Percentiles rank a stretch among this genome's conserved stretches.
phyloP scores from a whole-genome alignment of 75 land plant species.

The Cupressus sempervirens region DNA sequence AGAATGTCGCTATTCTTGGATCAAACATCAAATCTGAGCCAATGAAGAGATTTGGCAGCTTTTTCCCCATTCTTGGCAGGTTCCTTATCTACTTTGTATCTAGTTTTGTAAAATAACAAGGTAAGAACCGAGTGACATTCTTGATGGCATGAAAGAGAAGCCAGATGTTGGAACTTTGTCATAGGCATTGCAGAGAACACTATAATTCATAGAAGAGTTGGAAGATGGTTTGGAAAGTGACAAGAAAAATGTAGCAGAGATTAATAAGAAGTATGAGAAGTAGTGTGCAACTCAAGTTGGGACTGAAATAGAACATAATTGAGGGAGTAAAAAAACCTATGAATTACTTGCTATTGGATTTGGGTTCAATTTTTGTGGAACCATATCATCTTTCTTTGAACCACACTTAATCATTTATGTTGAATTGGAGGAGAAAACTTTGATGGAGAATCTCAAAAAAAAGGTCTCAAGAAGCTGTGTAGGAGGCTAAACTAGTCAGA shows the following conservation, averaged over 20 bases:
- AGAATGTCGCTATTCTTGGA: conserved; percentile 98
- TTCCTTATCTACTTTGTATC: conserved; percentile 78
- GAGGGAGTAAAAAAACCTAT: conserved; percentile 37
- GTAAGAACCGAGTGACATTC: conserved; percentile 85
- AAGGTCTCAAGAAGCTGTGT: too few relatives aligned
- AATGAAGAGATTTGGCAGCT: conserved; percentile 98
- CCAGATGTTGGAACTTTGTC: conserved; percentile 88
- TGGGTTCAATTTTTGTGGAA: conserved; percentile 93
- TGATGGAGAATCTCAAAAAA: conserved; percentile 92
- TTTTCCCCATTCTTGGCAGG: conserved; percentile 90
- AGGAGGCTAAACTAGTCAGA: too few relatives aligned
- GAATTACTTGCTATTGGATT: conserved; percentile 51
- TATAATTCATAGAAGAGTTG: conserved; percentile 78
- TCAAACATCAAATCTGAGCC: conserved; percentile 84
- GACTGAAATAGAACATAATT: conserved; percentile 30
- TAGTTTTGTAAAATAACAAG: conserved; percentile 98
- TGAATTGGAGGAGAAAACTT: conserved; percentile 91
- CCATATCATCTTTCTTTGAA: conserved; percentile 96
- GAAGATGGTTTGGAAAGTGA: conserved; percentile 48
- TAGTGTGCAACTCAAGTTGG: conserved; percentile 65
- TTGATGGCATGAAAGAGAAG: conserved; percentile 80
- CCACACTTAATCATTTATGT: conserved; percentile 84
- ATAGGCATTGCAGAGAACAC: conserved; percentile 56
- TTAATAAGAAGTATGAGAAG: conserved; percentile 90
- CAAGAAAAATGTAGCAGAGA: conserved; percentile 61